phyloP scores from a whole-genome alignment of 208 protist genomes.

The Leptomonas seymouri region DNA sequence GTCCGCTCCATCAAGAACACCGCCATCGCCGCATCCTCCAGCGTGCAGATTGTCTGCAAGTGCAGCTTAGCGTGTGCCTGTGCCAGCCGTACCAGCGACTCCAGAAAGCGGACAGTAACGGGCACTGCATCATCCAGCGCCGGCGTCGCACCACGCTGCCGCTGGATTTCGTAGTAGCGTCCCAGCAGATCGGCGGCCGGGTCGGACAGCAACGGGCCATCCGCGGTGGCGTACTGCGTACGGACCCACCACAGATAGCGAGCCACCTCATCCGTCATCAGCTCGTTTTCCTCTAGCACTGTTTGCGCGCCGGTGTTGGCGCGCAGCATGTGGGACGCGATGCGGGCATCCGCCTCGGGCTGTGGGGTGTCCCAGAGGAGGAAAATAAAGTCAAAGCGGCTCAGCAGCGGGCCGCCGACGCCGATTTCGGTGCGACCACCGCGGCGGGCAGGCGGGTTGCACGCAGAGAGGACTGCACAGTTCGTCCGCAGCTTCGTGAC shows the following conservation, averaged over 20 bases:
- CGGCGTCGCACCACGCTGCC: conserved; percentile 68
- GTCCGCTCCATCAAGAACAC: conserved; percentile 90
- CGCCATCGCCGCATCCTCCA: conserved; percentile 87
- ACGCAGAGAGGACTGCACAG: conserved; percentile 95
- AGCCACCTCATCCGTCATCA: conserved; percentile 64
- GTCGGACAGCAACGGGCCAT: conserved; percentile 76
- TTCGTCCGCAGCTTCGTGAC: conserved; percentile 96
- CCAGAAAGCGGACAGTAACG: conserved; percentile 96
- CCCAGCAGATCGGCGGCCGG: conserved; percentile 70
- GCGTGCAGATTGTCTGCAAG: conserved; percentile 67
- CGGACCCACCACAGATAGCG: conserved; percentile 82
- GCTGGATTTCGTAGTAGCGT: conserved; percentile 81
- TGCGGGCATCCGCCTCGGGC: conserved; percentile 79
- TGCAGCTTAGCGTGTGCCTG: conserved; percentile 97
- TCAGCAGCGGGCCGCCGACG: conserved; percentile 95
- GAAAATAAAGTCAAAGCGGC: conserved; percentile 97
- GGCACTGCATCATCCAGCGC: conserved; percentile 86
- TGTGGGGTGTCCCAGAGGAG: conserved; percentile 93
- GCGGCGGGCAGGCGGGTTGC: conserved; percentile 91
- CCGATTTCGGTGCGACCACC: conserved; percentile 85
- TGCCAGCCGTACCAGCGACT: conserved; percentile 94
- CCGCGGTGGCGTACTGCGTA: conserved; percentile 64
- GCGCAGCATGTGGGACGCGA: conserved; percentile 88
- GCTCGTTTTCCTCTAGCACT: conserved; percentile 26
- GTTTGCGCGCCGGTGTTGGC: conserved; percentile 35